Evolutionary conservation across 306 rosid genomes (phyloP).

Genomic region (Cucumis melo): DNA sequence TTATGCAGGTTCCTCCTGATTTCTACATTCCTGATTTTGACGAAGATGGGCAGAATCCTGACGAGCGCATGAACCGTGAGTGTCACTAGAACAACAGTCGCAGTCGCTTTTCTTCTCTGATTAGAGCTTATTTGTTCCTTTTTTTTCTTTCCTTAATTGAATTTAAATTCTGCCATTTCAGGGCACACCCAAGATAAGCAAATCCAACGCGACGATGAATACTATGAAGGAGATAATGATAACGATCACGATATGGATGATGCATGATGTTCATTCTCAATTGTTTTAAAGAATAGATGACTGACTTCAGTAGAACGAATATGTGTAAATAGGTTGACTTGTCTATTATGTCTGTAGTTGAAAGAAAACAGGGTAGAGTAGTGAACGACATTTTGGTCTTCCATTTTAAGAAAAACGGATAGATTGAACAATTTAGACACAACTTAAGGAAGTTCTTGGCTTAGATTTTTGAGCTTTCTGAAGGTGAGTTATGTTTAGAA

Average conservation of each 20-base stretch:
- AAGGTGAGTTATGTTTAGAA: not conserved
- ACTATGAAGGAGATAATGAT: constrained; percentile 84
- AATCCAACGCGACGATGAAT: constrained; percentile 84
- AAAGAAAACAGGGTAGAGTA: not conserved
- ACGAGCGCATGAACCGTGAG: constrained; percentile 92
- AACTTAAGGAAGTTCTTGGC: not conserved
- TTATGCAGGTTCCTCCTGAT: constrained; percentile 85
- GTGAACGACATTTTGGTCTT: not conserved
- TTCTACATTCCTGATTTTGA: constrained; percentile 83
- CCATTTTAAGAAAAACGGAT: not conserved
- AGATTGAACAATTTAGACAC: not conserved
- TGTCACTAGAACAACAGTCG: not conserved
- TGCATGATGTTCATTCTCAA: constrained; percentile 14
- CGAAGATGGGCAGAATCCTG: constrained; percentile 92
- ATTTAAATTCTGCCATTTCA: constrained; percentile 20
- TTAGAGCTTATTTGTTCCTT: not conserved
- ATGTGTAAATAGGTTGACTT: constrained; percentile 10
- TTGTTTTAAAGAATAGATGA: not conserved
- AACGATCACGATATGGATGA: constrained; percentile 74
- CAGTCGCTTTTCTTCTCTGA: not conserved
- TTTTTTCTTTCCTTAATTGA: not conserved
- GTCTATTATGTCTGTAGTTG: not conserved
- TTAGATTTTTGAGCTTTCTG: not conserved
- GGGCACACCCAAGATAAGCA: constrained; percentile 90
- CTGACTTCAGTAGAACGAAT: constrained; percentile 5